These are phyloP conservation scores for Trichophyton rubrum DNA, from an alignment of 2,329 filamentous ascomycete genomes.

Conservation along the genomic window DNA sequence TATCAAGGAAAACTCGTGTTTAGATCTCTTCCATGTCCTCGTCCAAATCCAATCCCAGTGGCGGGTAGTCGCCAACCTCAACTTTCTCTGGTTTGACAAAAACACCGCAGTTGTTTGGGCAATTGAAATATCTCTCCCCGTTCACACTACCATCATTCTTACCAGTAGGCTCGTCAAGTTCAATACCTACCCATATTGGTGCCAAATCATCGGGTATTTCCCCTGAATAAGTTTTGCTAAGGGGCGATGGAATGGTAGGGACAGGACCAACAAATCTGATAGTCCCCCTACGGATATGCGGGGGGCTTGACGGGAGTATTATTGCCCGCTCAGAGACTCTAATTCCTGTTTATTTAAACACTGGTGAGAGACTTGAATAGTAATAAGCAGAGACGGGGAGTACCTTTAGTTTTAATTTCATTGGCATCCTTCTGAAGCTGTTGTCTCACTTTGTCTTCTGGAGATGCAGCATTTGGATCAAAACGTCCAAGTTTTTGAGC, in stretches of 20 bases:
- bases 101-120: constrained; percentile 43
- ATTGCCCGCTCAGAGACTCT: constrained; percentile 32
- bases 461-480: constrained; percentile 66
- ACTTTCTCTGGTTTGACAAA: constrained; percentile 52
- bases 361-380: neutral
- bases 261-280: constrained; percentile 33
- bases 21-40: constrained; percentile 47
- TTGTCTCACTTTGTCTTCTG: constrained; percentile 59
- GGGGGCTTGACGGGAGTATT: constrained; percentile 30
- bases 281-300: constrained; percentile 33
- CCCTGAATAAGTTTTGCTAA: constrained; percentile 16
- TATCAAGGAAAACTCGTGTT: constrained; percentile 5
- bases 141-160: constrained; percentile 49
- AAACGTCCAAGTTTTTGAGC: constrained; percentile 92
- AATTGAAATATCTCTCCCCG: constrained; percentile 43
- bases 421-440: constrained; percentile 45
- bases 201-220: constrained; percentile 13
- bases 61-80: constrained; percentile 48
- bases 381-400: constrained; percentile 4
- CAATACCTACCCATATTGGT: constrained; percentile 46
- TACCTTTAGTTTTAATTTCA: constrained; percentile 59
- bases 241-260: constrained; percentile 26
- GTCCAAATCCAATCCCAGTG: constrained; percentile 39
- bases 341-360: constrained; percentile 26
- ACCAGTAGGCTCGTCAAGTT: constrained; percentile 51